Percentiles rank a stretch among this genome's conserved stretches.
phyloP scores from a whole-genome alignment of 2,329 filamentous ascomycete genomes.

The Cordyceps farinosa region DNA sequence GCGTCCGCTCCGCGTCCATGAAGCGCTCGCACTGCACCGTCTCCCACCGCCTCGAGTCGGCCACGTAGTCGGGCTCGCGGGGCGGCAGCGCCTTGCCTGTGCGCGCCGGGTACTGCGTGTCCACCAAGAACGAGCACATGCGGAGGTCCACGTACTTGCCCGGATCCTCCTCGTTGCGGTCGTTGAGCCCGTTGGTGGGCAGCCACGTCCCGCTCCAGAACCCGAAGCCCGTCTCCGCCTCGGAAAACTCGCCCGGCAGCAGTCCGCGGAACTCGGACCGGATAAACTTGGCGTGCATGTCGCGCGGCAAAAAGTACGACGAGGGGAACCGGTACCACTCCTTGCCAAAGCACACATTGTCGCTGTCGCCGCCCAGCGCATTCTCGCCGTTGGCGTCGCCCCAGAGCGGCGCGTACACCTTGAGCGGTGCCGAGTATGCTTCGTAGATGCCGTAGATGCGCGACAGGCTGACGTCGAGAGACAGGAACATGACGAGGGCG shows the following conservation, averaged over 20 bases:
- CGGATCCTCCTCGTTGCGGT: conserved; percentile 80
- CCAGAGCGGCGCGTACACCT: conserved; percentile 65
- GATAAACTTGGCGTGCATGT: conserved; percentile 82
- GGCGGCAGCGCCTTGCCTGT: conserved; percentile 45
- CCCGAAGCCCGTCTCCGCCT: conserved; percentile 65
- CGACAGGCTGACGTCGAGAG: conserved; percentile 63
- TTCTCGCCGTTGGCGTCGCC: conserved; percentile 44
- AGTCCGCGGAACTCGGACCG: conserved; percentile 86
- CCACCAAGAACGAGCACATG: conserved; percentile 79
- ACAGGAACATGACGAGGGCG: conserved; percentile 56
- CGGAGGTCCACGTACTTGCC: conserved; percentile 80
- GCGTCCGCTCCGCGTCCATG: conserved; percentile 73
- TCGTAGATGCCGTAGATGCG: conserved; percentile 74
- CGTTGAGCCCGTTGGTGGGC: conserved; percentile 82
- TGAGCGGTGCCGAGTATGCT: conserved; percentile 77
- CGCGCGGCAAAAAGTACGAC: conserved; percentile 83
- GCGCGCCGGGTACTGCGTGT: conserved; percentile 71
- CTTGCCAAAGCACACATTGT: conserved; percentile 84
- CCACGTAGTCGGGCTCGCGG: conserved; percentile 74
- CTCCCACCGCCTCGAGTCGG: conserved; percentile 74
- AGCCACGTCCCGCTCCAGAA: conserved; percentile 82
- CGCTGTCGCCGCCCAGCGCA: conserved; percentile 55
- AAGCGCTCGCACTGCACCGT: conserved; percentile 71
- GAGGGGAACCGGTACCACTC: conserved; percentile 98
- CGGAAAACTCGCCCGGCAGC: conserved; percentile 84